Conservation (phyloP, 495 filamentous ascomycete genomes). For the Penicillium crystallinum region DNA sequence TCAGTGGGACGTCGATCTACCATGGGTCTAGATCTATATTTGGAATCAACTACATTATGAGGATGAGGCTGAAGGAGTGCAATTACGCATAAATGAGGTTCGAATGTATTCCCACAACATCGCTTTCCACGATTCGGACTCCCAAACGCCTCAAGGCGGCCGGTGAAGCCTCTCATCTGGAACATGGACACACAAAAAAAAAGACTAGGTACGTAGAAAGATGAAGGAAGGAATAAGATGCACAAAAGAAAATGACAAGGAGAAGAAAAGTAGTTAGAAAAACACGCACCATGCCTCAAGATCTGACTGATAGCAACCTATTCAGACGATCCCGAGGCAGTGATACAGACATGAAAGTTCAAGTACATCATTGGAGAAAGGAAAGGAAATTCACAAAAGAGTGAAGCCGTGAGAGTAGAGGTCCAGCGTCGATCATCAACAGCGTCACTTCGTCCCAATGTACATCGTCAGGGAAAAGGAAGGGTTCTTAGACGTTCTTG, state of each 20-base stretch:
- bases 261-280: conserved; percentile 8
- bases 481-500: conserved; percentile 56
- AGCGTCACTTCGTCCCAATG: conserved; percentile 39
- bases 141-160: conserved; percentile 23
- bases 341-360: conserved; percentile 12
- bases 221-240: conserved; percentile 5
- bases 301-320: neutral
- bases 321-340: neutral
- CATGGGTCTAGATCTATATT: conserved; percentile 3
- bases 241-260: conserved; percentile 7
- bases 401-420: conserved; percentile 18
- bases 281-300: conserved; percentile 6
- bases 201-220: conserved; percentile 17
- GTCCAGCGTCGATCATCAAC: conserved; percentile 33
- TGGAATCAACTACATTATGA: neutral
- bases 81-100: neutral
- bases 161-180: conserved; percentile 15
- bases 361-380: conserved; percentile 22
- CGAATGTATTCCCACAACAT: conserved; percentile 16
- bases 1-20: neutral
- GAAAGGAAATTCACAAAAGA: conserved; percentile 17
- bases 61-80: neutral
- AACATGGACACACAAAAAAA: conserved; percentile 16
- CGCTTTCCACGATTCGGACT: conserved; percentile 12
- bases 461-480: conserved; percentile 30